These are phyloP conservation scores for Penicillium ucsense DNA, from an alignment of 495 filamentous ascomycete species.

Conservation along the genomic window DNA sequence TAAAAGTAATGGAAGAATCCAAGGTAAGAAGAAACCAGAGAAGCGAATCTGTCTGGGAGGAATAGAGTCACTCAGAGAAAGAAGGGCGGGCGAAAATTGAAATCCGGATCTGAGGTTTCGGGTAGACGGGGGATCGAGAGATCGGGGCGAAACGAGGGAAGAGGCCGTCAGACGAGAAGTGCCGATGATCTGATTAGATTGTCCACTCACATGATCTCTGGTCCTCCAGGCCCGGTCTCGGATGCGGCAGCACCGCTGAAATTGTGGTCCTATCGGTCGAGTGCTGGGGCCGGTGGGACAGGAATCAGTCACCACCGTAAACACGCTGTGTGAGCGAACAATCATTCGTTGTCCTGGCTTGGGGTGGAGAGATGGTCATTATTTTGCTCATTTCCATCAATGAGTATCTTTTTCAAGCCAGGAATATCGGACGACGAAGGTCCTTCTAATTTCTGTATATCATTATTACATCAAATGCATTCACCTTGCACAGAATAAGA, in stretches of 20 bases:
- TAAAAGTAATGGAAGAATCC: not conserved
- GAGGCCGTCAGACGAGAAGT: slow-evolving; percentile 12
- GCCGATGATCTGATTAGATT: slow-evolving; percentile 38
- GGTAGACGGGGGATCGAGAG: not conserved
- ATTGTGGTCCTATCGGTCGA: too few species aligned
- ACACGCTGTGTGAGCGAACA: too few species aligned
- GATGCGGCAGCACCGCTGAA: slow-evolving; percentile 3
- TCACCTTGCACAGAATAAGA: too few species aligned
- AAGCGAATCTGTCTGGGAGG: not conserved
- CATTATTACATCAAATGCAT: too few species aligned
- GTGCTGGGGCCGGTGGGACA: too few species aligned
- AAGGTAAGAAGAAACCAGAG: not conserved
- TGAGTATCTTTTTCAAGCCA: too few species aligned
- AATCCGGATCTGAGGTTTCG: not conserved
- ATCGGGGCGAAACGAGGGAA: slow-evolving; percentile 8
- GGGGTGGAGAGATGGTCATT: too few species aligned
- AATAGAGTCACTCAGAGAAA: not conserved
- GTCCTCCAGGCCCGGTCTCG: slow-evolving; percentile 13
- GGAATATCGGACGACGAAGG: too few species aligned
- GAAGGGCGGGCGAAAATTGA: not conserved
- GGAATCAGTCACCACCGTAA: too few species aligned
- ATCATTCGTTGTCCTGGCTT: too few species aligned
- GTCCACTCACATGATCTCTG: slow-evolving; percentile 18
- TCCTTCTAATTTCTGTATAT: too few species aligned
- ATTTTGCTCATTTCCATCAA: too few species aligned